A percentile compares a stretch with the other conserved stretches of the same genome.
These are phyloP conservation scores for Sonneratia caseolaris DNA, from an alignment of 345 rosid species.

Conservation along the genomic window DNA sequence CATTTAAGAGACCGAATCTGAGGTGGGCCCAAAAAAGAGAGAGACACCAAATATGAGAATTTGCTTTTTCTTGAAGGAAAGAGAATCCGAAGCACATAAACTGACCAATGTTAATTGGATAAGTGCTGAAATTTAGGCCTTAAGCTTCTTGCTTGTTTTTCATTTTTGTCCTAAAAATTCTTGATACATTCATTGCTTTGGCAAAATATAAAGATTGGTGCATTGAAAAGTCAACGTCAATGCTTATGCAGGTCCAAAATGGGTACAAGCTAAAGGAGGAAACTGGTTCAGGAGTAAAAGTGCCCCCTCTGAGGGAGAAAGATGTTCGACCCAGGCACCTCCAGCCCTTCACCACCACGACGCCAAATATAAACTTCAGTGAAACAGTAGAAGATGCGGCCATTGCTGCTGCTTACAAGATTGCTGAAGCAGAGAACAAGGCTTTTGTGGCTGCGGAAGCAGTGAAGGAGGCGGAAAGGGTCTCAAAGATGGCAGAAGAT, in stretches of 20 bases:
- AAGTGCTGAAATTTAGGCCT: neutral
- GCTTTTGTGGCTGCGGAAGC: conserved; percentile 57
- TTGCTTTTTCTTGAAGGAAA: too few species aligned
- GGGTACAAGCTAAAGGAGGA: conserved; percentile 34
- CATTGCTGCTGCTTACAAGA: conserved; percentile 45
- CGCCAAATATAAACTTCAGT: conserved; percentile 10
- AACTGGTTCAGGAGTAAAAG: conserved; percentile 17
- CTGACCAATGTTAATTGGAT: too few species aligned
- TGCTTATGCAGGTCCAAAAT: conserved; percentile 39
- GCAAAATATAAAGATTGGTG: too few species aligned
- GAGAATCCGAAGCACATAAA: too few species aligned
- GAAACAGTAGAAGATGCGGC: conserved; percentile 56
- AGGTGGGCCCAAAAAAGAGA: too few species aligned
- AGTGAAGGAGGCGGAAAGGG: conserved; percentile 63
- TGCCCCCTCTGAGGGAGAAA: conserved; percentile 22
- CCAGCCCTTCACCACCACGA: conserved; percentile 6
- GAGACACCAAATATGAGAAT: too few species aligned
- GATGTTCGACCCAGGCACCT: conserved; percentile 26
- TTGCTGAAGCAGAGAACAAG: conserved; percentile 80
- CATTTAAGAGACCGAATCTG: too few species aligned
- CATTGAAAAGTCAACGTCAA: neutral
- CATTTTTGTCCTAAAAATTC: neutral
- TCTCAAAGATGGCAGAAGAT: conserved; percentile 50
- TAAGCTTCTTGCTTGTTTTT: neutral
- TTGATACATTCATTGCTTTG: neutral